These are phyloP conservation scores for Phlegmacium glaucopus DNA, from an alignment of 768 basidiomycete species.

Conservation along the genomic window DNA sequence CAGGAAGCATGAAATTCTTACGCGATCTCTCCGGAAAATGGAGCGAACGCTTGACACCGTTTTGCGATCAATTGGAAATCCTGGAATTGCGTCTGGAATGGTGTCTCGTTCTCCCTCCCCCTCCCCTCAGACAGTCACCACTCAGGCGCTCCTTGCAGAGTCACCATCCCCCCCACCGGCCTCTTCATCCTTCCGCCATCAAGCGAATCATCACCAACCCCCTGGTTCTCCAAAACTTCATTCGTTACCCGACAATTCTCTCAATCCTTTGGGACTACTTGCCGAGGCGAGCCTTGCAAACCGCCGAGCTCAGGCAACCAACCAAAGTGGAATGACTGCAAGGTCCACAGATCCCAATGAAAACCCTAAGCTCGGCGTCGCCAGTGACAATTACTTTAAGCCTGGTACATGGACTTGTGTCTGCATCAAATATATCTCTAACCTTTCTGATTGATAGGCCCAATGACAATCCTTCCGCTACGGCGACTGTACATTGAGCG, in stretches of 20 bases:
- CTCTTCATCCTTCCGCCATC: conserved; percentile 25
- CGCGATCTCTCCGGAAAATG: conserved; percentile 84
- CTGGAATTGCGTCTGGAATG: conserved; percentile 73
- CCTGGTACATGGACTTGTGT: conserved; percentile 52
- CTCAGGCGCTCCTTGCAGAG: conserved; percentile 52
- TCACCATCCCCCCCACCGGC: conserved; percentile 45
- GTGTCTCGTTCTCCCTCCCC: conserved; percentile 82
- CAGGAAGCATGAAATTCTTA: conserved; percentile 83
- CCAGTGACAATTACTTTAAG: conserved; percentile 88
- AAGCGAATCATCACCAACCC: conserved; percentile 15
- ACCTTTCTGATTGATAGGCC: conserved; percentile 44
- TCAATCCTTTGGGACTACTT: conserved; percentile 90
- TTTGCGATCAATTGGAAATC: conserved; percentile 83
- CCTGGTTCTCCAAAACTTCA: conserved; percentile 83
- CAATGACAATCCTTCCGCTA: conserved; percentile 84
- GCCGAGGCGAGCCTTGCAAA: conserved; percentile 87
- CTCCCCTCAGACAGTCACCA: conserved; percentile 46
- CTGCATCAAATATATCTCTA: conserved; percentile 3
- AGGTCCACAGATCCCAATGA: conserved; percentile 33
- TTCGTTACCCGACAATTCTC: conserved; percentile 84
- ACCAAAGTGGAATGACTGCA: conserved; percentile 37
- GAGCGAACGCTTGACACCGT: conserved; percentile 92
- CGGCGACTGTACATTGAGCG: conserved; percentile 83
- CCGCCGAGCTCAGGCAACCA: conserved; percentile 52
- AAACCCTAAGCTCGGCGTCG: conserved; percentile 66